Evolutionary conservation across 2,329 filamentous ascomycete species (phyloP), one percentile per base, ranked within the genome.

Genomic region (Hansfordia pulvinata): DNA sequence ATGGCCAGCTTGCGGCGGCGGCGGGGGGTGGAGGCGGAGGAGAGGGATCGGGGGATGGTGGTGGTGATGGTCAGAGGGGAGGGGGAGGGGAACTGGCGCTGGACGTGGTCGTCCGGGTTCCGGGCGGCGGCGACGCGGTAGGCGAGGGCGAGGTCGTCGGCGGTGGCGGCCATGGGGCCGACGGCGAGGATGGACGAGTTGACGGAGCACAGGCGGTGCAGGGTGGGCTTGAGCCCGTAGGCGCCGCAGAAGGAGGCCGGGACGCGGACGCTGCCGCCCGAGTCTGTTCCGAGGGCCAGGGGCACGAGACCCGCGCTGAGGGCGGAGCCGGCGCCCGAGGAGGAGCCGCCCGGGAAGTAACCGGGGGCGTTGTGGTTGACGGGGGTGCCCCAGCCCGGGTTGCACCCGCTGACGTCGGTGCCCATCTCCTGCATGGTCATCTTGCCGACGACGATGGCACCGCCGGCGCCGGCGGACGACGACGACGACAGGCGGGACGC

Each of bases 291-390:
- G 15, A 86, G 58, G 2, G 71, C 68, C 34, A 84, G 72, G n/a
- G 82, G 81, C 3, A 86, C 62, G 14, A 90, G 53, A 2, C 82
- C 82, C 6, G 70, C 66, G 12, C 66, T 65, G 15, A 86, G 62
- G 9, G 73, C 67, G 28, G 83, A 88, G 1, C 64, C 80, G 3
- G 69, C 77, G 3, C 83, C 83, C 3, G 80, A 81, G 0, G 82
- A 85, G 0, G 80, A 86, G 16, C 83, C 83, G 25, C 83, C 83
- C 4, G 78, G 73, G 46, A 85, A 92, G 58, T 85, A 90, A 3
- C 61, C 50, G 11, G 62, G 58, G 51, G 88, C 86, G 49, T 81
- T 69, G 37, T 81, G 84, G 50, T 92, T 90, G 11, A 69, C 61
- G 0, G 83, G 78, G 0, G 81, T 84, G 19, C 82, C 82, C 44